Conservation (phyloP, 208 protist genomes). For the Entamoeba nuttalli region DNA sequence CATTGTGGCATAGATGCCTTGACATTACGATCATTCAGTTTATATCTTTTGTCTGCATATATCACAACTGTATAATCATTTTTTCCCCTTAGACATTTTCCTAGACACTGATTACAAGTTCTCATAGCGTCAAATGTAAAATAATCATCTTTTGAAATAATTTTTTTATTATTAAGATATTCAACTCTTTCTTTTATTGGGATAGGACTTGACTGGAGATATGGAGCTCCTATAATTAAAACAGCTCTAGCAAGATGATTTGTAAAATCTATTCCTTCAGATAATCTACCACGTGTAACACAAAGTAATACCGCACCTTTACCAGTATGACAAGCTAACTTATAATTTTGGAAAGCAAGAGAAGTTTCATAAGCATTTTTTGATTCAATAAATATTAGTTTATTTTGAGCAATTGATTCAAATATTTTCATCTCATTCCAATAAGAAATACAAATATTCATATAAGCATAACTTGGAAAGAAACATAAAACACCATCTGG, state of each 20-base stretch:
- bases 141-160: background rate
- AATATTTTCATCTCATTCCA: background rate
- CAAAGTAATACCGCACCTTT: slow-evolving; percentile 15
- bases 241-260: slow-evolving; percentile 15
- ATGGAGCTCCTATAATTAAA: slow-evolving; percentile 22
- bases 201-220: background rate
- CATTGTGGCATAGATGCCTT: no score
- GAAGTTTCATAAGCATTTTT: background rate
- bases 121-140: slow-evolving; percentile 6
- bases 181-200: background rate
- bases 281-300: slow-evolving; percentile 12
- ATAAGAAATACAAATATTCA: background rate
- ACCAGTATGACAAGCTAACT: background rate
- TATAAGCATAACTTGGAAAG: background rate
- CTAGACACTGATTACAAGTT: slow-evolving; percentile 23
- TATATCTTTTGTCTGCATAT: slow-evolving; percentile 11
- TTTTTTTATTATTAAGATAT: slow-evolving; percentile 12
- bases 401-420: background rate
- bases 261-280: slow-evolving; percentile 23
- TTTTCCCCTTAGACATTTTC: background rate
- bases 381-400: background rate
- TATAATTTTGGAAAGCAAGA: background rate
- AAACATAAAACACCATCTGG: slow-evolving; percentile 1
- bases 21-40: no score
- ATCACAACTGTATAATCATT: slow-evolving; percentile 20